A percentile compares a stretch with the other conserved stretches of the same genome.
Evolutionary conservation across 148 eudicot genomes (phyloP).

Genomic region (Silene uniflora): DNA sequence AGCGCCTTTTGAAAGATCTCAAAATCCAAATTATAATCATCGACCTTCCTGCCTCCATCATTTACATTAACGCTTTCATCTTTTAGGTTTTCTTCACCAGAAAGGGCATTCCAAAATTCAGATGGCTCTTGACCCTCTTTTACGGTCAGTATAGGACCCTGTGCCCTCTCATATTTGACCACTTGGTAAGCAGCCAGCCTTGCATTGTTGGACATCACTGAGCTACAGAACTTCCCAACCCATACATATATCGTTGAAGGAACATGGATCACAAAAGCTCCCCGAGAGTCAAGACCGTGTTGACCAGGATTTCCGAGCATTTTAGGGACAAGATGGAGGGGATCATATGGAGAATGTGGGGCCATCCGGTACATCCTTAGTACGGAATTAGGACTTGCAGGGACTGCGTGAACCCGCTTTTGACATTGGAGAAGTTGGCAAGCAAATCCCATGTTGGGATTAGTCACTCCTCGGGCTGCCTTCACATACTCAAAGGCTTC

Average conservation of each 20-base stretch:
- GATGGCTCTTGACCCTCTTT: constrained; percentile 75
- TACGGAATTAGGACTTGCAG: constrained; percentile 77
- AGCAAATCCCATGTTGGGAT: constrained; percentile 98
- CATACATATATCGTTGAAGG: constrained; percentile 82
- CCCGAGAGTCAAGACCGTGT: constrained; percentile 77
- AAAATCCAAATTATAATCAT: constrained; percentile 70
- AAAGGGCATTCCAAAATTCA: constrained; percentile 66
- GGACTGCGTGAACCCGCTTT: constrained; percentile 72
- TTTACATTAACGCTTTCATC: constrained; percentile 15
- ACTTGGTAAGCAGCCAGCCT: constrained; percentile 70
- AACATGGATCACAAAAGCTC: constrained; percentile 78
- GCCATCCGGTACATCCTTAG: constrained; percentile 90
- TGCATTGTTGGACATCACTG: constrained; percentile 64
- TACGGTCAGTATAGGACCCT: constrained; percentile 50
- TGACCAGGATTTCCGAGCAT: constrained; percentile 51
- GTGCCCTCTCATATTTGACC: constrained; percentile 62
- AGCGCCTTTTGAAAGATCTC: constrained; percentile 75
- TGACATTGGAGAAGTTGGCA: constrained; percentile 89
- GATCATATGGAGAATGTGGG: constrained; percentile 93
- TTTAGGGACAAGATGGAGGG: constrained; percentile 96
- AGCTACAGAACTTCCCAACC: constrained; percentile 66
- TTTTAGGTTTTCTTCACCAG: constrained; percentile 23
- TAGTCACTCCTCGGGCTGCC: constrained; percentile 79
- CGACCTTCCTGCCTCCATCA: constrained; percentile 41
- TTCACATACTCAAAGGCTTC: constrained; percentile 86